Base-by-base conservation (phyloP, 192 early-diverging fungal genomes). In the Umbelopsis isabellina region DNA sequence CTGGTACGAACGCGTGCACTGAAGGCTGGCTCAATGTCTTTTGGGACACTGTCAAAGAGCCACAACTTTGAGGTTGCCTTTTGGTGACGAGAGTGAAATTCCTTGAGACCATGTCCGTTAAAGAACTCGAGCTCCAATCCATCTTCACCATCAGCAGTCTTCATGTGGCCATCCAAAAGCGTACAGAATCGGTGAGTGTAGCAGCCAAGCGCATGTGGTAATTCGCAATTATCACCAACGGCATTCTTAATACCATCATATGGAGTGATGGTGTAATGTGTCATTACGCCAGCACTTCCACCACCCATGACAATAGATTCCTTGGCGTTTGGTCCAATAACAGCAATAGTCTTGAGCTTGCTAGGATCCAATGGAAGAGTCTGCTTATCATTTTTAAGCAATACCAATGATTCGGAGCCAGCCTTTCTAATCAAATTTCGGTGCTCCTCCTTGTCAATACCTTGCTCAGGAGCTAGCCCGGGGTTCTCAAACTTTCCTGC, bases 351-450 rank as follows among this genome's bases (percentile, higher is more conserved):
- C 27, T 72, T 72, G 5, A 72, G 35, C 44, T 66, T 49, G 41
- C 25, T 44, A 9, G 41, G 21, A 53, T 66, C 45, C 7, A 87
- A 68, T 5, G 86, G 86, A 46, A 88, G 73, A 20, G 74, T 58
- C 2, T 50, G 47, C n/a, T 80, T 68, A 20, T 73, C 49, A 55
- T 88, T 88, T 67, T 85, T 85, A 22, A 88, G 67, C 46, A 88
- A 69, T 0, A 83, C 84, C 22, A 85, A 67, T 44, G 84, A 84
- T 51, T 88, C 86, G 12, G 82, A 67, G 18, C 67, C 81, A 0
- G 86, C 77, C 10, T 79, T 27, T 33, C 79, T 77, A 30, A 80
- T 80, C 7, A 80, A 69, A 18, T 82, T 66, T 8, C 78, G 22
- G 30, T 88, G 82, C 72, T 88, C 82, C 37, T 75, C 61, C 21